A percentile compares a stretch with the other conserved stretches of the same genome.
phyloP scores from a whole-genome alignment of 257 asterid species.

The Echites panduratus region DNA sequence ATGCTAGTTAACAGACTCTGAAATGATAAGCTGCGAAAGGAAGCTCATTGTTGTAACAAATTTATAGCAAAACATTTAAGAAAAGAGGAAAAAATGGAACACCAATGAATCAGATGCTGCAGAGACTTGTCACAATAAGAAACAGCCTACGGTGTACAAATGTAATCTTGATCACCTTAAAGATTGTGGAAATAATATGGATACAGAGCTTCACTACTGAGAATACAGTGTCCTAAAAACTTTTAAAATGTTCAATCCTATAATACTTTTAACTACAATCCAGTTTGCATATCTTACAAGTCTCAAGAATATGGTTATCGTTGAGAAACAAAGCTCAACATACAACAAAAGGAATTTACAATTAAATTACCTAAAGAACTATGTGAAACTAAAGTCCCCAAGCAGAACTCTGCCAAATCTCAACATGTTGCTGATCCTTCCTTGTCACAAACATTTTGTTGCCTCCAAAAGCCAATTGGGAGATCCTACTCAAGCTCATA shows the following conservation, averaged over 20 bases:
- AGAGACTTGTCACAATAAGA: constrained; percentile 18
- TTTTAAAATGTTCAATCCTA: neutral
- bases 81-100: neutral
- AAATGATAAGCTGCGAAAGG: neutral
- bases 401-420: constrained; percentile 69
- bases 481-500: constrained; percentile 52
- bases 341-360: constrained; percentile 7
- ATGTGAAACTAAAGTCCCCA: constrained; percentile 26
- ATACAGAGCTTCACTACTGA: neutral
- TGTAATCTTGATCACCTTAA: neutral
- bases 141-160: constrained; percentile 13
- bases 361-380: constrained; percentile 1
- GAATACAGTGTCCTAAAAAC: neutral
- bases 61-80: neutral
- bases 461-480: constrained; percentile 66
- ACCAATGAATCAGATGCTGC: neutral
- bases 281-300: neutral
- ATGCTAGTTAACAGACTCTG: neutral
- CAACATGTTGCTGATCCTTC: constrained; percentile 64
- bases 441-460: constrained; percentile 74
- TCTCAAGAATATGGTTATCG: neutral
- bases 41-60: too few species aligned
- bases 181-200: too few species aligned
- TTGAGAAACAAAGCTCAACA: neutral
- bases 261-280: neutral